Percentiles rank a stretch among this genome's conserved stretches.
Conservation (phyloP, 2,329 filamentous ascomycete species). For the Aspergillus sp. region DNA sequence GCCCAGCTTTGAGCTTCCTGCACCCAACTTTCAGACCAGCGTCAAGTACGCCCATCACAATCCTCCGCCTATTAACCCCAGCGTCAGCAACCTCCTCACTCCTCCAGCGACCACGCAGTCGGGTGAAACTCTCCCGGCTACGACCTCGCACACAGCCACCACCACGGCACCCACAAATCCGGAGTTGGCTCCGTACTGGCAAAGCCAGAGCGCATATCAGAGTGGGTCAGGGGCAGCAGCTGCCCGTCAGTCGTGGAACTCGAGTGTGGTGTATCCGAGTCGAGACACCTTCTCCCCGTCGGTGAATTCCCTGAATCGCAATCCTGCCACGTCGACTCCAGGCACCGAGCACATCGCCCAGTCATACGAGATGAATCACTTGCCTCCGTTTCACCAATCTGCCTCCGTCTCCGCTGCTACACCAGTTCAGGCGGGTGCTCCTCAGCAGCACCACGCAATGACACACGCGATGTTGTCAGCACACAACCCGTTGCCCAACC, state of each 20-base stretch:
- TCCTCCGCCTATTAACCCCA: slow-evolving; percentile 52
- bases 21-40: slow-evolving; percentile 50
- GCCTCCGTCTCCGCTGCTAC: slow-evolving; percentile 56
- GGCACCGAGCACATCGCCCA: slow-evolving; percentile 65
- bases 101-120: slow-evolving; percentile 61
- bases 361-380: slow-evolving; percentile 65
- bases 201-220: slow-evolving; percentile 60
- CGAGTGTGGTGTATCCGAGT: slow-evolving; percentile 44
- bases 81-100: slow-evolving; percentile 64
- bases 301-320: slow-evolving; percentile 56
- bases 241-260: slow-evolving; percentile 50
- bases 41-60: slow-evolving; percentile 50
- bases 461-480: slow-evolving; percentile 50
- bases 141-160: slow-evolving; percentile 54
- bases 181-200: slow-evolving; percentile 59
- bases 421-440: slow-evolving; percentile 30
- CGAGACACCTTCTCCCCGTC: slow-evolving; percentile 61
- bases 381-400: slow-evolving; percentile 64
- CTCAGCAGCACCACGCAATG: slow-evolving; percentile 49
- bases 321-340: slow-evolving; percentile 60
- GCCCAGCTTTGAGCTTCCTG: slow-evolving; percentile 69
- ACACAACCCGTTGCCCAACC: slow-evolving; percentile 42
- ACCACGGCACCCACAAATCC: slow-evolving; percentile 47
- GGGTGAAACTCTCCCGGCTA: slow-evolving; percentile 46
- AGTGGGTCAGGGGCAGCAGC: slow-evolving; percentile 49